Evolutionary conservation across 495 filamentous ascomycete genomes (phyloP).

Genomic region (Podospora tetraspora): DNA sequence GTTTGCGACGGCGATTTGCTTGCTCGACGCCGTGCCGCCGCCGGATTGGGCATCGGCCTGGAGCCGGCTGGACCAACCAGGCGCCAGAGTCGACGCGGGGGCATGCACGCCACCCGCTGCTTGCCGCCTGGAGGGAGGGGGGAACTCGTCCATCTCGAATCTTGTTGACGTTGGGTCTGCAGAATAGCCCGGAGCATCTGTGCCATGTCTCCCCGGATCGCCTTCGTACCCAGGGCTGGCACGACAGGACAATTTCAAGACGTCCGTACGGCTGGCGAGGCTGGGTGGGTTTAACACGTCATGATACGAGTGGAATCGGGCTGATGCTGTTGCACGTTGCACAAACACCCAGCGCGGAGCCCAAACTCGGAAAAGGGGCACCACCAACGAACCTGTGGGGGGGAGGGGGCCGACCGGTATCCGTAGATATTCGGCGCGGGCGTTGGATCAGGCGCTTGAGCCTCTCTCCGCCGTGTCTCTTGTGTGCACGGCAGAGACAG

Average conservation of each 20-base stretch:
- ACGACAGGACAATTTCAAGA: background rate
- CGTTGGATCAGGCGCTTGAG: background rate
- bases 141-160: background rate
- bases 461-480: background rate
- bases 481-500: background rate
- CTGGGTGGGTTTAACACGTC: background rate
- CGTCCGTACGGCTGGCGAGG: background rate
- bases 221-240: background rate
- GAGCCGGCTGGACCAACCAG: conserved; percentile 1
- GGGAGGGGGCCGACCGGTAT: background rate
- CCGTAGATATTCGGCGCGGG: background rate
- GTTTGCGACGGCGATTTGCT: conserved; percentile 19
- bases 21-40: conserved; percentile 3
- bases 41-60: conserved; percentile 2
- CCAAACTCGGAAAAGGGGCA: background rate
- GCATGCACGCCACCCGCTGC: conserved; percentile 13
- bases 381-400: background rate
- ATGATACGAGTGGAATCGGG: background rate
- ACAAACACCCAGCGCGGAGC: background rate
- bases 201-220: background rate
- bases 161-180: background rate
- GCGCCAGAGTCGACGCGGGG: conserved; percentile 2
- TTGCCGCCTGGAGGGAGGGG: background rate
- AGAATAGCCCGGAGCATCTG: background rate
- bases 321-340: background rate